Evolutionary conservation across 805 yeast genomes (phyloP).

Genomic region (Maudiozyma barnettii): DNA sequence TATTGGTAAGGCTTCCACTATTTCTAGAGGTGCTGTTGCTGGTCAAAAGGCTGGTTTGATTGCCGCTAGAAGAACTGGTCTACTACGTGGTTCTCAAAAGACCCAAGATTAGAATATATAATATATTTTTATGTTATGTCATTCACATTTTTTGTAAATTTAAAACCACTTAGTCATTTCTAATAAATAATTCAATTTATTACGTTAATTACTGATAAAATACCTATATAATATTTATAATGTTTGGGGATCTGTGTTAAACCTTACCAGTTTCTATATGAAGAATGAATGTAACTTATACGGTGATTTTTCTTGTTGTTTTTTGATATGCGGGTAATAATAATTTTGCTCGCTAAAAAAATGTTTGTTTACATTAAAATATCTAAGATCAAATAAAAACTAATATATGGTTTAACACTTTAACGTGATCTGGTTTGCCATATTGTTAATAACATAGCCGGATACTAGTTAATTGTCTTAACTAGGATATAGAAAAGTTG

Average conservation of each 20-base stretch:
- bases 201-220: constrained; percentile 6
- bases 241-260: too few species aligned
- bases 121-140: constrained; percentile 9
- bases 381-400: not conserved
- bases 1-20: constrained; percentile 99
- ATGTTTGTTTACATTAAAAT: constrained; percentile 2
- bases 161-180: constrained; percentile 1
- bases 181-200: constrained; percentile 1
- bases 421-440: too few species aligned
- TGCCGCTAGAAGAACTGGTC: constrained; percentile 99
- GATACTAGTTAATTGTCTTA: too few species aligned
- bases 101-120: constrained; percentile 52
- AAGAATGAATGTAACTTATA: too few species aligned
- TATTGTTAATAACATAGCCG: too few species aligned
- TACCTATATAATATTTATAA: not conserved
- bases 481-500: constrained; percentile 1
- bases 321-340: too few species aligned
- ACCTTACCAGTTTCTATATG: too few species aligned
- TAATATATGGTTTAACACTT: not conserved
- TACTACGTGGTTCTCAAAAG: constrained; percentile 98
- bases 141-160: constrained; percentile 4
- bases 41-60: constrained; percentile 99
- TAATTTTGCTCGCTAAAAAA: too few species aligned
- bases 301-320: not conserved
- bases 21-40: constrained; percentile 98